These are phyloP conservation scores for Mycena belliarum DNA, from an alignment of 768 basidiomycete species.

Conservation along the genomic window DNA sequence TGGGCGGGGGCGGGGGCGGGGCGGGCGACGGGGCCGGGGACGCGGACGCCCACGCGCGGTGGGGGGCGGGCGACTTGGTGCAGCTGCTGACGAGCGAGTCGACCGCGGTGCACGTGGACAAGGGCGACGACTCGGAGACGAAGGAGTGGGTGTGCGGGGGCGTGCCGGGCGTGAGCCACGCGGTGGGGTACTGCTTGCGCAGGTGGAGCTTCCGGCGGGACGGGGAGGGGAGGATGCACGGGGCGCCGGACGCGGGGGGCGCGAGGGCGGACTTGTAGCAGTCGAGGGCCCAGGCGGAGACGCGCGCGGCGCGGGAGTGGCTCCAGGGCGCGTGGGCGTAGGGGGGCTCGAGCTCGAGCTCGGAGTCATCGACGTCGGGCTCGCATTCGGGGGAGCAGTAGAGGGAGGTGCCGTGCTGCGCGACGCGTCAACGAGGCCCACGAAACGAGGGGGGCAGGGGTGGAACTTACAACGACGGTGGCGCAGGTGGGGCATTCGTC, in stretches of 20 bases:
- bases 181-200: slow-evolving; percentile 12
- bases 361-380: neutral
- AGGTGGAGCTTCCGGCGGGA: slow-evolving; percentile 14
- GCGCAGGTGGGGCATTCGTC: slow-evolving; percentile 20
- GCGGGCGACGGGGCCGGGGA: neutral
- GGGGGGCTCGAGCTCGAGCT: neutral
- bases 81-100: slow-evolving; percentile 4
- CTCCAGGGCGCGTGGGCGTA: neutral
- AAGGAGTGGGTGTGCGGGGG: neutral
- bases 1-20: neutral
- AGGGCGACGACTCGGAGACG: slow-evolving; percentile 8
- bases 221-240: slow-evolving; percentile 5
- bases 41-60: slow-evolving; percentile 3
- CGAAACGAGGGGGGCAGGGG: neutral
- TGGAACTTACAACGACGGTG: slow-evolving; percentile 15
- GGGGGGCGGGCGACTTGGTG: slow-evolving; percentile 1
- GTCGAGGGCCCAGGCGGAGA: slow-evolving; percentile 18
- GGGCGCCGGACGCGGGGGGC: neutral
- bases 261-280: slow-evolving; percentile 12
- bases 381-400: slow-evolving; percentile 19
- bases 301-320: neutral
- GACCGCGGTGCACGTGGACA: slow-evolving; percentile 9
- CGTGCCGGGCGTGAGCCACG: slow-evolving; percentile 3
- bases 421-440: neutral
- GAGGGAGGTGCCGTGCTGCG: slow-evolving; percentile 10